Evolutionary conservation across 805 yeast genomes (phyloP).

Genomic region (Jamesozyma rosinii): DNA sequence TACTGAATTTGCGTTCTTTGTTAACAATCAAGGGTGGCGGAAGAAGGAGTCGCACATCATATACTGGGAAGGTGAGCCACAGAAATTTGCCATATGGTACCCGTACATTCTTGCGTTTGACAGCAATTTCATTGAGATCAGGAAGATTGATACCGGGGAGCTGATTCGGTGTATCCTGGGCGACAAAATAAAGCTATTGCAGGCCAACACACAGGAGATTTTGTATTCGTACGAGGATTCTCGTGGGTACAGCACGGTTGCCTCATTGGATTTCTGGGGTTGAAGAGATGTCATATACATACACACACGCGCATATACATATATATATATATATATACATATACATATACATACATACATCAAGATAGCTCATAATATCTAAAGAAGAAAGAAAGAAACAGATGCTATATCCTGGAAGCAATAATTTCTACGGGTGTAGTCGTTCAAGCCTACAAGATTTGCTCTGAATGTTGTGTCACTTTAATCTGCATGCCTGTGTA

Average conservation of each 20-base stretch:
- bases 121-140: slow-evolving; percentile 77
- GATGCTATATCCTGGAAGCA: too few relatives aligned
- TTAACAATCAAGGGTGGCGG: slow-evolving; percentile 94
- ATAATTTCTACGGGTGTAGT: too few relatives aligned
- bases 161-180: slow-evolving; percentile 83
- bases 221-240: slow-evolving; percentile 87
- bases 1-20: slow-evolving; percentile 88
- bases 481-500: too few relatives aligned
- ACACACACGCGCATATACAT: not conserved
- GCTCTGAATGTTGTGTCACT: too few relatives aligned
- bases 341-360: not conserved
- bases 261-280: slow-evolving; percentile 84
- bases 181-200: slow-evolving; percentile 81
- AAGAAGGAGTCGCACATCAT: slow-evolving; percentile 88
- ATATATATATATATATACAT: not conserved
- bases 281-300: too few relatives aligned
- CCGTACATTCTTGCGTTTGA: slow-evolving; percentile 91
- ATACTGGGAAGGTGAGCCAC: slow-evolving; percentile 95
- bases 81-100: slow-evolving; percentile 83
- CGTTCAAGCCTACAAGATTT: too few relatives aligned
- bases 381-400: too few relatives aligned
- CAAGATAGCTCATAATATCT: too few relatives aligned
- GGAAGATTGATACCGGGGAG: slow-evolving; percentile 83
- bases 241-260: slow-evolving; percentile 84
- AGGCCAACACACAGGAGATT: slow-evolving; percentile 86